phyloP scores from a whole-genome alignment of 441 rosid species.

The Melastoma candidum region DNA sequence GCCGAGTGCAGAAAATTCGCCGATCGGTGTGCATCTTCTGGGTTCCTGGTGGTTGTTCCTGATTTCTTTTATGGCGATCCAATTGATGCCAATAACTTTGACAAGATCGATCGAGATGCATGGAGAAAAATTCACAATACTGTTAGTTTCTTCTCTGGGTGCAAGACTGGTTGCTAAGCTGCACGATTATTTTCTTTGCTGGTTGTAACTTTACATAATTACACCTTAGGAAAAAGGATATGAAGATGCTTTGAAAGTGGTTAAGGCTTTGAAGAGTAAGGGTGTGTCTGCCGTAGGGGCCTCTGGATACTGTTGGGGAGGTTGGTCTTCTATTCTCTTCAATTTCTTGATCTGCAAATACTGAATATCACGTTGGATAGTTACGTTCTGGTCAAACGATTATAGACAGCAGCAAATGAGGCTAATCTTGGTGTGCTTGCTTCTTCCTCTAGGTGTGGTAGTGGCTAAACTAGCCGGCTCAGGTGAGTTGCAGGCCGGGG shows the following conservation, averaged over 20 bases:
- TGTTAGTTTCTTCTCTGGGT: not conserved
- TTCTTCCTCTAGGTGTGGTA: slow-evolving; percentile 5
- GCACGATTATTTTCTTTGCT: not conserved
- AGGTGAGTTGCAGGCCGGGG: slow-evolving; percentile 20
- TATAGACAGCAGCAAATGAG: too few species aligned
- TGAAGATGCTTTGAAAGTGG: slow-evolving; percentile 7
- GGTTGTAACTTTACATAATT: slow-evolving; percentile 5
- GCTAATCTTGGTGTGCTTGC: too few species aligned
- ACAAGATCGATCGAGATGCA: not conserved
- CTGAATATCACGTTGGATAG: too few species aligned
- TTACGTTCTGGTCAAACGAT: too few species aligned
- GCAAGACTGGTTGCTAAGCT: too few species aligned
- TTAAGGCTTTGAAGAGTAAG: slow-evolving; percentile 2
- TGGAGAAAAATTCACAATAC: not conserved
- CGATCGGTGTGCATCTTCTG: not conserved
- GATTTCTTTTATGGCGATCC: slow-evolving; percentile 5
- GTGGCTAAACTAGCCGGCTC: slow-evolving; percentile 15
- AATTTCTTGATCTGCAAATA: too few species aligned
- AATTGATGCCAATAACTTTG: not conserved
- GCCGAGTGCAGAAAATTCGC: not conserved
- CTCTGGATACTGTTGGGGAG: too few species aligned
- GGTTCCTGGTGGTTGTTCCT: slow-evolving; percentile 8
- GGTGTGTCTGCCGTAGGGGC: not conserved
- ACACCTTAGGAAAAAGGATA: slow-evolving; percentile 1
- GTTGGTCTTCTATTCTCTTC: too few species aligned